Conservation (phyloP, 352 stramenopile species). For the Pilasporangium apinafurcum region DNA sequence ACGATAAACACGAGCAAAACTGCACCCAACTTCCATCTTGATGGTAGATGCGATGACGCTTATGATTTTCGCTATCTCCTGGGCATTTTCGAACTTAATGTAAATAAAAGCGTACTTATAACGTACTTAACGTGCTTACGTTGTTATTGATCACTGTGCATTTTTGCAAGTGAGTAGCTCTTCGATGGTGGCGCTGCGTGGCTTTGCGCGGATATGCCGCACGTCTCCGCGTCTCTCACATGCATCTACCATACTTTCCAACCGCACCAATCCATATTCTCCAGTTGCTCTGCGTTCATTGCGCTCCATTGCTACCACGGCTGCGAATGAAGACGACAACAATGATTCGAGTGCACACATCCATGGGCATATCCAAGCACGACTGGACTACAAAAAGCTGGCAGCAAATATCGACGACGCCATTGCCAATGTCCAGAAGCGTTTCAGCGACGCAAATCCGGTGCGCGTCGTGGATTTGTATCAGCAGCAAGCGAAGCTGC, state of each 20-base stretch:
- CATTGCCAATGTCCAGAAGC: slow-evolving; percentile 55
- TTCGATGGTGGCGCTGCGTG: slow-evolving; percentile 3
- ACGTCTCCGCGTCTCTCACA: not conserved
- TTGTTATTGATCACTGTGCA: not conserved
- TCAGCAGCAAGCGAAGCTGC: slow-evolving; percentile 41
- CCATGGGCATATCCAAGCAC: slow-evolving; percentile 56
- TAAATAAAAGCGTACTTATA: too few relatives aligned
- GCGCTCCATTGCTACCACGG: slow-evolving; percentile 19
- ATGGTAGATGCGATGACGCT: too few relatives aligned
- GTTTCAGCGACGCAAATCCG: slow-evolving; percentile 59
- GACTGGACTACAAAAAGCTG: slow-evolving; percentile 75
- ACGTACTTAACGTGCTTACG: too few relatives aligned
- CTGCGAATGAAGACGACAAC: slow-evolving; percentile 10
- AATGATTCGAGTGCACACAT: slow-evolving; percentile 24
- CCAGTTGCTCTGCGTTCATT: not conserved
- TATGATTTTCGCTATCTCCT: too few relatives aligned
- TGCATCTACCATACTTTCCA: not conserved
- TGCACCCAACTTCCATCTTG: too few relatives aligned
- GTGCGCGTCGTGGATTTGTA: slow-evolving; percentile 62
- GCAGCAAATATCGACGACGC: slow-evolving; percentile 42
- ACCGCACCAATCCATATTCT: not conserved
- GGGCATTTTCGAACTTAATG: too few relatives aligned
- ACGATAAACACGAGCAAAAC: too few relatives aligned
- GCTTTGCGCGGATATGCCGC: slow-evolving; percentile 2
- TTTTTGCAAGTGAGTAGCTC: slow-evolving; percentile 4